Conservation (phyloP, 1,284 basidiomycete species). For the Ceratobasidium sp. region DNA sequence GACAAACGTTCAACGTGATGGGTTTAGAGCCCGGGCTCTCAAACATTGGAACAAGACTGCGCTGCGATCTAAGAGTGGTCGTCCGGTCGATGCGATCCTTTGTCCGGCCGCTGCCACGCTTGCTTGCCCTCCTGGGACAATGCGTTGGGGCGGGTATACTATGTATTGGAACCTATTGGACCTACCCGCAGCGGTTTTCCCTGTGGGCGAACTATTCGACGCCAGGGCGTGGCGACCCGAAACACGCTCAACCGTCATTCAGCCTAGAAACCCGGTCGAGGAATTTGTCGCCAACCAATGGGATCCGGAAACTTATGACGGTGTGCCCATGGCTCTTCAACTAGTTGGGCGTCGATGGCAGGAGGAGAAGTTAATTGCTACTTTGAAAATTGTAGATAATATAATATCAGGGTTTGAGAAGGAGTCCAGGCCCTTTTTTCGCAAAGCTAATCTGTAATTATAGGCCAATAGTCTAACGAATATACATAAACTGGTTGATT, state of each 20-base stretch:
- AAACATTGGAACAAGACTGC: conserved; percentile 61
- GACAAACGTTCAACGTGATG: conserved; percentile 56
- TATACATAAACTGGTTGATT: too few relatives aligned
- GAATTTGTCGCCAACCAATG: too few relatives aligned
- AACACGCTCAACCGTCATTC: too few relatives aligned
- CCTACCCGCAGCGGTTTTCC: conserved; percentile 61
- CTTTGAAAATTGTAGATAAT: neutral
- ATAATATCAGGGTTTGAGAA: too few relatives aligned
- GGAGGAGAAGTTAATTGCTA: neutral
- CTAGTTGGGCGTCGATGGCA: neutral
- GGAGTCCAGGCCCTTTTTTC: too few relatives aligned
- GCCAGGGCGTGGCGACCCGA: conserved; percentile 23
- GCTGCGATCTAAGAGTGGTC: conserved; percentile 56
- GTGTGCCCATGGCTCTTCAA: too few relatives aligned
- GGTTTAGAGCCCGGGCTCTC: conserved; percentile 54
- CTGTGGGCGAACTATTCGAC: conserved; percentile 50
- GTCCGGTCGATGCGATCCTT: conserved; percentile 62
- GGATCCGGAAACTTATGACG: too few relatives aligned
- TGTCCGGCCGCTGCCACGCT: conserved; percentile 60
- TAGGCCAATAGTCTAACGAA: too few relatives aligned
- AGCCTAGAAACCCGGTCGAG: too few relatives aligned
- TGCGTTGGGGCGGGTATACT: conserved; percentile 61
- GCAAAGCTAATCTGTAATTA: too few relatives aligned
- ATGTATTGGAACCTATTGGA: conserved; percentile 65
- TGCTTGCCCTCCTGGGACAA: conserved; percentile 59